Percentiles rank a stretch among this genome's conserved stretches.
Conservation (phyloP, 495 filamentous ascomycete species). For the Penicillium lividum region DNA sequence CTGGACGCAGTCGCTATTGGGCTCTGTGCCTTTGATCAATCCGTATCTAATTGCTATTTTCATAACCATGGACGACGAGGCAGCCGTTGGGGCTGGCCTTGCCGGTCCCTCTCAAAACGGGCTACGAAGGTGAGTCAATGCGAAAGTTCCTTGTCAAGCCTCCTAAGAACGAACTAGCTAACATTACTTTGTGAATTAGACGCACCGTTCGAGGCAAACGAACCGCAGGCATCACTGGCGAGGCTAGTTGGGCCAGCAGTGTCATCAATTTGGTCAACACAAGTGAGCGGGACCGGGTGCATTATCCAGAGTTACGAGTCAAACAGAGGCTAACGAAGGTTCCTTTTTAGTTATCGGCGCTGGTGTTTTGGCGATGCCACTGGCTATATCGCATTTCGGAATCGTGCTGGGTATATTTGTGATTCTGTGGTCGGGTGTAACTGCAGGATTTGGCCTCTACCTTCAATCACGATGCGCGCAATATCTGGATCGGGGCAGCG, state of each 20-base stretch:
- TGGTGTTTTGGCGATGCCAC: conserved; percentile 91
- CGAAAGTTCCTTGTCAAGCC: not conserved
- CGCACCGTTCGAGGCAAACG: conserved; percentile 51
- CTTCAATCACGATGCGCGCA: conserved; percentile 89
- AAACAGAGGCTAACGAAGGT: not conserved
- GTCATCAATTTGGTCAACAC: conserved; percentile 96
- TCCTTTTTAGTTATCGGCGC: conserved; percentile 77
- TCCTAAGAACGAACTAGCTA: not conserved
- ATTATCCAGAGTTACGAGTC: not conserved
- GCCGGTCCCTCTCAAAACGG: conserved; percentile 23
- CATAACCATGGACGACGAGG: conserved; percentile 38
- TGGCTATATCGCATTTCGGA: conserved; percentile 88
- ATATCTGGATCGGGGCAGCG: conserved; percentile 81
- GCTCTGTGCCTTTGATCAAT: conserved; percentile 12
- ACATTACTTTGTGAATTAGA: conserved; percentile 27
- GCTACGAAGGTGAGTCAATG: conserved; percentile 36
- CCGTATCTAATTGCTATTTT: conserved; percentile 10
- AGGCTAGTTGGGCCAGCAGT: conserved; percentile 87
- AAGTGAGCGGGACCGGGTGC: conserved; percentile 43
- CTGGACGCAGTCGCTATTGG: conserved; percentile 32
- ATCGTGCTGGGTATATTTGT: conserved; percentile 79
- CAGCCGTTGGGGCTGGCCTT: conserved; percentile 27
- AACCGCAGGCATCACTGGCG: conserved; percentile 55
- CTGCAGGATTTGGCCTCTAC: conserved; percentile 90
- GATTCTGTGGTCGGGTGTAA: conserved; percentile 86